phyloP scores from a whole-genome alignment of 2,329 filamentous ascomycete species.

The Fusarium tupiense region DNA sequence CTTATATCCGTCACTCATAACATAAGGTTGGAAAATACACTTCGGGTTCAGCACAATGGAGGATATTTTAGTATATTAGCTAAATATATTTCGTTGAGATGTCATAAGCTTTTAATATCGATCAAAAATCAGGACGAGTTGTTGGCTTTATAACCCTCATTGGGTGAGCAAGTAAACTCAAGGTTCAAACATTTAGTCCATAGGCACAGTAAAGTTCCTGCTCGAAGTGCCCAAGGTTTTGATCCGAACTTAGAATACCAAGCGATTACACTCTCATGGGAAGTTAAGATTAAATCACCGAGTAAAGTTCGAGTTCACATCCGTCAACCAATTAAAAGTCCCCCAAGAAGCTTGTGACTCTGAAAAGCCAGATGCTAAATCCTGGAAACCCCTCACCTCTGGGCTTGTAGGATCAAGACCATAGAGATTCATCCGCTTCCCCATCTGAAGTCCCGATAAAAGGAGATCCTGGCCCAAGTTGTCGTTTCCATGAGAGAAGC shows the following conservation, averaged over 20 bases:
- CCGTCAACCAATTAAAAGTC: neutral
- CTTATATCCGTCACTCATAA: too few relatives aligned
- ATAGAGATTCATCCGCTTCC: neutral
- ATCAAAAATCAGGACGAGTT: too few relatives aligned
- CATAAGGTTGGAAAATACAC: too few relatives aligned
- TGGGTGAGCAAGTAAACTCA: neutral
- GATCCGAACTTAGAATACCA: neutral
- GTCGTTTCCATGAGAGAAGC: neutral
- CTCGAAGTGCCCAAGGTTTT: neutral
- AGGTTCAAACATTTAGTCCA: neutral
- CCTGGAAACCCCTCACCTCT: neutral
- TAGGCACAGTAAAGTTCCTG: neutral
- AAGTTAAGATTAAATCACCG: neutral
- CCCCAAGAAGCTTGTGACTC: neutral
- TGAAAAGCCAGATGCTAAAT: rapidly evolving
- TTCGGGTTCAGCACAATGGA: too few relatives aligned
- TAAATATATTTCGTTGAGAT: too few relatives aligned
- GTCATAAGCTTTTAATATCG: too few relatives aligned
- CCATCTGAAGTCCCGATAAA: neutral
- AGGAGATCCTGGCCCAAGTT: neutral
- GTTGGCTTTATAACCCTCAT: neutral
- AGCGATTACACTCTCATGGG: neutral
- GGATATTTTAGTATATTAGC: too few relatives aligned
- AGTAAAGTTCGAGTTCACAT: neutral
- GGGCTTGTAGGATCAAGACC: neutral